Conservation (phyloP, 345 rosid species). For the Combretum micranthum region DNA sequence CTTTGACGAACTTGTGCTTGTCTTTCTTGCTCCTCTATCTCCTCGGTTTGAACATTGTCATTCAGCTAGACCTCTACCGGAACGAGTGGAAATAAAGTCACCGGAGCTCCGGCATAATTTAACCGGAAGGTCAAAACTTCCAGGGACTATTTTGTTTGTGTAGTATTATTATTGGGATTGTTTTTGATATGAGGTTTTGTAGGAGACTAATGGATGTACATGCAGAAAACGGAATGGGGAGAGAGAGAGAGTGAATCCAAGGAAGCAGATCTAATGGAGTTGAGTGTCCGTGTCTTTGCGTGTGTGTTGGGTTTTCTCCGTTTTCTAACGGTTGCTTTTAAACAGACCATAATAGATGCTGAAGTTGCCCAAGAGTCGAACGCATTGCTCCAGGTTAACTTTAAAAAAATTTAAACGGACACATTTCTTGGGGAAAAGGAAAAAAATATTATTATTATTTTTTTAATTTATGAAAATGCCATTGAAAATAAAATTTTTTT, state of each 20-base stretch:
- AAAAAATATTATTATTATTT: too few species aligned
- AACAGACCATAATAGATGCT: too few species aligned
- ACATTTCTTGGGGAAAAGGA: too few species aligned
- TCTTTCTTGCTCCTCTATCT: constrained; percentile 79
- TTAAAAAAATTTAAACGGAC: too few species aligned
- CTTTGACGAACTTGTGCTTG: constrained; percentile 42
- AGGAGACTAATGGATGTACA: not conserved
- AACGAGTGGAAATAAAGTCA: constrained; percentile 9
- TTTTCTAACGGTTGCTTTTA: too few species aligned
- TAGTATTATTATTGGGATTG: not conserved
- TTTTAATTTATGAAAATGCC: too few species aligned
- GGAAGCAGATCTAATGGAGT: constrained; percentile 40
- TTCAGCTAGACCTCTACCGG: constrained; percentile 11
- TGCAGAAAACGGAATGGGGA: not conserved
- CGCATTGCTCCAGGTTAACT: too few species aligned
- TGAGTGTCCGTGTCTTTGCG: not conserved
- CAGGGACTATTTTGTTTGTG: constrained; percentile 5
- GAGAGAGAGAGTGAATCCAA: constrained; percentile 9
- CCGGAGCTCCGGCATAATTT: constrained; percentile 22
- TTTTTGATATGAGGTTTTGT: not conserved
- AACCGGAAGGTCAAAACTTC: constrained; percentile 24
- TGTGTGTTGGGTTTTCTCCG: not conserved
- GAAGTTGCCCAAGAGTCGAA: too few species aligned
- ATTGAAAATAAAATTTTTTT: too few species aligned
- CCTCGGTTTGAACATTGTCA: constrained; percentile 69